These are phyloP conservation scores for Rutidosis leptorrhynchoides DNA, from an alignment of 129 eudicot species.

Conservation along the genomic window DNA sequence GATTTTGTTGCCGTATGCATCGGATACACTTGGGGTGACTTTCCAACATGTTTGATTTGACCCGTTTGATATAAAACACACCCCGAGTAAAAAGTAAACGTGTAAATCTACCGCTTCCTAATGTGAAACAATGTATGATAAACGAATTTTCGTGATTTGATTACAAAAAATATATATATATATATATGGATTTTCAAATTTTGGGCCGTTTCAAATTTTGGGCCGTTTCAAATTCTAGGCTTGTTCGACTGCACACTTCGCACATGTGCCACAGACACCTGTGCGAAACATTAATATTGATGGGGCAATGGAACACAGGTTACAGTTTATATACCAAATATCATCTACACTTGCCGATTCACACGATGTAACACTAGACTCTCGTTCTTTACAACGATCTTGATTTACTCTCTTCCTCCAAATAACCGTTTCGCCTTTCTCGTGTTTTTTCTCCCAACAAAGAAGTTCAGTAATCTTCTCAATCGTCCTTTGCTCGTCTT, in stretches of 20 bases:
- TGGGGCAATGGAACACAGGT: neutral
- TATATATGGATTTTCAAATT: no score
- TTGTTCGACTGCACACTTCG: no score
- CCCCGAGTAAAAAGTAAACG: neutral
- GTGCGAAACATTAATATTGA: no score
- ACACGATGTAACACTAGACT: constrained; percentile 31
- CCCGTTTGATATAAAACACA: neutral
- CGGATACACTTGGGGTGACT: neutral
- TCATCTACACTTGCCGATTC: constrained; percentile 29
- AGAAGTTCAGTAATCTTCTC: constrained; percentile 45
- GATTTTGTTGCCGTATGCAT: neutral
- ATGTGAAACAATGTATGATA: no score
- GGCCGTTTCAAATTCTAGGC: no score
- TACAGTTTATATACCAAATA: constrained; percentile 31
- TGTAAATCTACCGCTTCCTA: neutral
- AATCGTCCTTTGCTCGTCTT: constrained; percentile 40
- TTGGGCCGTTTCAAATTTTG: no score
- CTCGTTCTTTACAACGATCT: constrained; percentile 32
- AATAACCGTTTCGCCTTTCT: constrained; percentile 39
- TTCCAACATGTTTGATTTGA: neutral
- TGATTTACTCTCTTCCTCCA: constrained; percentile 41
- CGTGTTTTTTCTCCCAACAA: constrained; percentile 50
- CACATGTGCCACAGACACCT: no score
- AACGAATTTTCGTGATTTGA: no score
- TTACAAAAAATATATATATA: no score